A percentile compares a stretch with the other conserved stretches of the same genome.
phyloP scores from a whole-genome alignment of 306 rosid genomes.

The Amphicarpaea edgeworthii region DNA sequence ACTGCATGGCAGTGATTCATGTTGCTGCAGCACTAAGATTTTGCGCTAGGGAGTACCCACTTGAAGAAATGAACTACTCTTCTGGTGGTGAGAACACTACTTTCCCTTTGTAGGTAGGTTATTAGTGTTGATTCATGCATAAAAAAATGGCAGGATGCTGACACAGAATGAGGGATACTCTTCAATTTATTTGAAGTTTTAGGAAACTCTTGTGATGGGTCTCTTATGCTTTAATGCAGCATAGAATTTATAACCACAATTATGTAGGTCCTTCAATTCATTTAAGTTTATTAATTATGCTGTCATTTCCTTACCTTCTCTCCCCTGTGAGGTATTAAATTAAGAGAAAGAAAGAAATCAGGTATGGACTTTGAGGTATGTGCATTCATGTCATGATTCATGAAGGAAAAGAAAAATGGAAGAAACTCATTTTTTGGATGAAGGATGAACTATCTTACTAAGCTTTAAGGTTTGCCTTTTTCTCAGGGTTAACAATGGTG shows the following conservation, averaged over 20 bases:
- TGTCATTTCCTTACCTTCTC: constrained; percentile 2
- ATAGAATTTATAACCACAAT: neutral
- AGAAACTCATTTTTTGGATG: constrained; percentile 21
- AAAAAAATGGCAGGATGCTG: constrained; percentile 27
- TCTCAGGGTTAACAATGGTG: constrained; percentile 75
- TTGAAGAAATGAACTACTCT: constrained; percentile 63
- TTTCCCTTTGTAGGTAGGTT: constrained; percentile 56
- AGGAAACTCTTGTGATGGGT: constrained; percentile 1
- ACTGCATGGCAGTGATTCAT: constrained; percentile 74
- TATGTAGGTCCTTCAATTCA: neutral
- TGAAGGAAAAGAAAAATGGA: constrained; percentile 15
- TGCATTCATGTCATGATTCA: constrained; percentile 17
- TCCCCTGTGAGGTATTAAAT: neutral
- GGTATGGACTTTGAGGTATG: neutral
- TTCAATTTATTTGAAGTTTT: constrained; percentile 2
- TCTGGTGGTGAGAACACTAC: constrained; percentile 74
- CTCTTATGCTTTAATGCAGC: constrained; percentile 14
- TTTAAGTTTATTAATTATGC: neutral
- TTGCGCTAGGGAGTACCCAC: constrained; percentile 61
- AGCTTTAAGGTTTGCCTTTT: constrained; percentile 19
- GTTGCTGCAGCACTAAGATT: constrained; percentile 71
- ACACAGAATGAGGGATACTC: constrained; percentile 23
- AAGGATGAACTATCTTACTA: constrained; percentile 29
- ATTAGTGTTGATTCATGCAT: constrained; percentile 46
- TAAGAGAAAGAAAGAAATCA: constrained; percentile 20